Base-by-base conservation (phyloP, 1,139 yeast genomes). In the Hemisphaericaspora xylofermentans region DNA sequence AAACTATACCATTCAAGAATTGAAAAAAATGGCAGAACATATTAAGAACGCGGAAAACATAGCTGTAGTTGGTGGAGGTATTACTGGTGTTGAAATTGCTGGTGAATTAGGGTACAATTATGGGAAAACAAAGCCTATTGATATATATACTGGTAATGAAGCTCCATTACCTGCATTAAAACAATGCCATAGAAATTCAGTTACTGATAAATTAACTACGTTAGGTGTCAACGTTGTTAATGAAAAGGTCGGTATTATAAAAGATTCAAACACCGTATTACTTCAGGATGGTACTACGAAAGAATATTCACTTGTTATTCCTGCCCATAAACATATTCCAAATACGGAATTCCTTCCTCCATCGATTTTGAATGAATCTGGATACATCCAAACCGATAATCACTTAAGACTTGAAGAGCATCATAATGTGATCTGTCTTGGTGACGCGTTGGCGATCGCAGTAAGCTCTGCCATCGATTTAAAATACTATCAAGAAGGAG, bases 31-130 rank as follows among this genome's bases (percentile, higher is more conserved):
- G 22, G 36, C 51, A 4, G 27, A 42, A 4, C 33, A 45, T 13
- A 47, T 64, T 17, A 52, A 55, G 38, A 4, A 38, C 2, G 60
- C 69, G 8, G 43, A 52, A 15, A 40, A 45, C 5, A 58, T 69
- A 29, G 71, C 70, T 2, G 52, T 69, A 4, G 44, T 68, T 25
- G 75, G 75, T 2, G 74, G 69, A 19, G 74, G 74, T 4, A 49
- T 66, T 9, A 64, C 74, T 6, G 74, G 74, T n/a, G 69, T 66
- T 16, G 74, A 69, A 48, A 45, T 57, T 6, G 64, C 68, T 6
- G 71, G 68, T 4, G 74, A 68, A 43, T 49, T 68, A 19, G 69
- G 61, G 3, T 45, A 41, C 16, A 43, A 42, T 18, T 60, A 45
- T 35, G 45, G 52, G 2, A 46, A 46, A 10, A 34, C 41, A 14